These are phyloP conservation scores for Daldinia loculata DNA, from an alignment of 495 filamentous ascomycete species.

Conservation along the genomic window DNA sequence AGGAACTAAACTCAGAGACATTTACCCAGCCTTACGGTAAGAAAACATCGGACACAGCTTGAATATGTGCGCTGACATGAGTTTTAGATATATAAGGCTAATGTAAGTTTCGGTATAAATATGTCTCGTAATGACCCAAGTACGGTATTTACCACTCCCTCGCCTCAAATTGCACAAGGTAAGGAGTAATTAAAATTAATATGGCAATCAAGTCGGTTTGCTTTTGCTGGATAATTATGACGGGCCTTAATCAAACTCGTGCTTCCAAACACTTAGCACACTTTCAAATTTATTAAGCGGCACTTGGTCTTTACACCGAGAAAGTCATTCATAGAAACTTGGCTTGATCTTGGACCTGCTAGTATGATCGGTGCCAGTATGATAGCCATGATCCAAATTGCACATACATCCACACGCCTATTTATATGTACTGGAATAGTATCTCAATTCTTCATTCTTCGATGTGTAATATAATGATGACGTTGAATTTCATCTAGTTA, in stretches of 20 bases:
- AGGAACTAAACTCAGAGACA: not conserved
- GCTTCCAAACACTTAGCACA: too few species aligned
- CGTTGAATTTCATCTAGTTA: too few species aligned
- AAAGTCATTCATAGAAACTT: not conserved
- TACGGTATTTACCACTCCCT: not conserved
- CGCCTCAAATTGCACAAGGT: not conserved
- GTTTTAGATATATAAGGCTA: not conserved
- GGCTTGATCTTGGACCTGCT: not conserved
- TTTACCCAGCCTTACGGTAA: not conserved
- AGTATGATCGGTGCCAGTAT: not conserved
- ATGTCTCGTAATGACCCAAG: not conserved
- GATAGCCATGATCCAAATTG: not conserved
- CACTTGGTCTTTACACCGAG: not conserved
- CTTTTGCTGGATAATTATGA: not conserved
- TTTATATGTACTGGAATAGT: too few species aligned
- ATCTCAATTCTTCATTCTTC: too few species aligned
- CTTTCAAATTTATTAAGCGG: not conserved
- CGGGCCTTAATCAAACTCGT: conserved; percentile 4
- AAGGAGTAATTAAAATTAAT: conserved; percentile 1
- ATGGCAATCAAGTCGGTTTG: conserved; percentile 6
- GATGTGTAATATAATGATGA: too few species aligned
- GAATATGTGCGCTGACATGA: not conserved
- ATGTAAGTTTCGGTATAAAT: not conserved
- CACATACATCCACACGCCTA: too few species aligned
- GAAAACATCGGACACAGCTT: not conserved